These are phyloP conservation scores for Aegilops umbellulata DNA, from an alignment of 176 grass and related monocot genomes.

Conservation along the genomic window DNA sequence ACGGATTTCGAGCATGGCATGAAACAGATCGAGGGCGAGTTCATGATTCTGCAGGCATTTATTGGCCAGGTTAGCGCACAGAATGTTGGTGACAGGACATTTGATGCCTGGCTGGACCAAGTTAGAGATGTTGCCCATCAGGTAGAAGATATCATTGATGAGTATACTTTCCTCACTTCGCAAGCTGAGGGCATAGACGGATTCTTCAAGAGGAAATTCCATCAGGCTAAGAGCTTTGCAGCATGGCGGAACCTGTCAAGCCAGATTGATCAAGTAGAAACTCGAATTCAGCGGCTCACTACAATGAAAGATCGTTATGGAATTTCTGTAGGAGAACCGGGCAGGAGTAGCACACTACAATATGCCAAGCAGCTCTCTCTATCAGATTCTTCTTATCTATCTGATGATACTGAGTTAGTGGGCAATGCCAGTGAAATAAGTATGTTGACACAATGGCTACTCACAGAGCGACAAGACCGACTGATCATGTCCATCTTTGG, in stretches of 20 bases:
- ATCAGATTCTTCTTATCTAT: conserved; percentile 31
- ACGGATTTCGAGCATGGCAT: conserved; percentile 37
- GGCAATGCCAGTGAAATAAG: conserved; percentile 26
- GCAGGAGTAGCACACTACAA: conserved; percentile 6
- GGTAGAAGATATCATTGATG: conserved; percentile 55
- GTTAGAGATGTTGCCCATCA: conserved; percentile 43
- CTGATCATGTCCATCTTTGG: conserved; percentile 39
- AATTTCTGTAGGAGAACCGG: background rate
- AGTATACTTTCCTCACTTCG: conserved; percentile 38
- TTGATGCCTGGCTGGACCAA: conserved; percentile 35
- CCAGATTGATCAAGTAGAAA: conserved; percentile 43
- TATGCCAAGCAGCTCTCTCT: background rate
- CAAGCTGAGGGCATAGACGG: background rate
- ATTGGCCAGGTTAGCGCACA: conserved; percentile 22
- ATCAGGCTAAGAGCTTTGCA: conserved; percentile 26
- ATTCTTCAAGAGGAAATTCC: conserved; percentile 41
- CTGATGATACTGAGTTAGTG: conserved; percentile 30
- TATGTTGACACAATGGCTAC: conserved; percentile 32
- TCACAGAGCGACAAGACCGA: conserved; percentile 23
- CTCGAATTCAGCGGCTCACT: conserved; percentile 27
- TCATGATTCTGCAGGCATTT: conserved; percentile 45
- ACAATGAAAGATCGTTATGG: conserved; percentile 42
- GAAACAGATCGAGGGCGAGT: conserved; percentile 36
- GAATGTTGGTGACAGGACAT: conserved; percentile 8
- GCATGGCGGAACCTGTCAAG: conserved; percentile 14